These are phyloP conservation scores for Gossypium rotundifolium DNA, from an alignment of 345 rosid genomes.

Conservation along the genomic window DNA sequence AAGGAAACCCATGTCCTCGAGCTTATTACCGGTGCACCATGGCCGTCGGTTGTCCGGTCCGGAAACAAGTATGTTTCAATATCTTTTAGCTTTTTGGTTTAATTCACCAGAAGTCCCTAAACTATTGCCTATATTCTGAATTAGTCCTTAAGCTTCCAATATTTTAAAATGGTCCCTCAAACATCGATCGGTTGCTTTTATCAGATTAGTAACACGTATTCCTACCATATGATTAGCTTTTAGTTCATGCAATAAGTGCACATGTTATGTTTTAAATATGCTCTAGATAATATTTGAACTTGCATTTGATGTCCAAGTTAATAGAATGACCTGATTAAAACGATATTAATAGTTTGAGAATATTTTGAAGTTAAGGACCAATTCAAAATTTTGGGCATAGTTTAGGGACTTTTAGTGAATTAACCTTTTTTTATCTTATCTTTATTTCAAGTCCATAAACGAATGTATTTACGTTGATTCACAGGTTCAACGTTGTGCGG, in stretches of 20 bases:
- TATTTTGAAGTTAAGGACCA: not conserved
- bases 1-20: conserved; percentile 68
- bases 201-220: no score
- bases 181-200: no score
- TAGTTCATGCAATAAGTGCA: no score
- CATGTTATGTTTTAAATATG: no score
- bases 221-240: no score
- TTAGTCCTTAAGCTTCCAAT: not conserved
- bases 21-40: conserved; percentile 73
- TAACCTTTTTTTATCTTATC: not conserved
- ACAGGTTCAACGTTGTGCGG: conserved; percentile 96
- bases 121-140: not conserved
- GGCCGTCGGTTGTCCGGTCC: conserved; percentile 67
- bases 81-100: not conserved
- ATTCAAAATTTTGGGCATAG: not conserved
- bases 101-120: not conserved
- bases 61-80: conserved; percentile 45
- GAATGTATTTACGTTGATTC: not conserved
- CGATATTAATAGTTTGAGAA: not conserved
- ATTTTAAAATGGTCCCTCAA: no score
- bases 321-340: no score
- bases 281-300: no score
- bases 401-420: not conserved
- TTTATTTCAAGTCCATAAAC: not conserved
- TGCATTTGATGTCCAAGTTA: no score